Evolutionary conservation across 139 green algal species (phyloP), one percentile per base, ranked within the genome.

Genomic region (Pseudopediastrum boryanum): DNA sequence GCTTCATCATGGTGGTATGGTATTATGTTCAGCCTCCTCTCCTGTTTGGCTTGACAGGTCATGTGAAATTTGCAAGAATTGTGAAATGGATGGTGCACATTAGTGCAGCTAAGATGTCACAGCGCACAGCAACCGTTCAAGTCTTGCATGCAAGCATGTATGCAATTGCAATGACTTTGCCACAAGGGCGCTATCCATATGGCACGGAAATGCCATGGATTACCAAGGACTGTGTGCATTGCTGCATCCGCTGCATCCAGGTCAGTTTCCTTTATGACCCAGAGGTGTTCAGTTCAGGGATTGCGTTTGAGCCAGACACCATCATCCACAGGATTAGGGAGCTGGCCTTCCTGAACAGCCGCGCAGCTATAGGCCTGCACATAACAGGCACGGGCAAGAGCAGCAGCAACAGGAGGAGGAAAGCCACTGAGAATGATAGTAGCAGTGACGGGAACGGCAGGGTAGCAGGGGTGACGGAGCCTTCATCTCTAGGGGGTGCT

Each of bases 311-410:
- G 66, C 82, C 87, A 0, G 88, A 95, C 52, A 95, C 88, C 36
- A 93, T 99, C 51, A 80, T 78, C 13, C 79, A 85, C 0, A 90
- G 96, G 23, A 85, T 99, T 64, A 86, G 93, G 4, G 96, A 99
- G 87, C 86, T 99, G 23, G 96, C 96, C 5, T 99, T 98, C 87
- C 88, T 99, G 5, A 98, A 99, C 89, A 80, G 62, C 69, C 51
- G 44, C 12, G 95, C 89, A 42, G 93, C 85, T 27, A 91, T 96
- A 25, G 71, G 78, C 29, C 92, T 91, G 58, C 59, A 75, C 6
- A 75, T 86, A 48, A 59, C 33, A 13, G 39, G 36, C 46, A 59
- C n/a, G n/a, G n/a, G n/a, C n/a, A n/a, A n/a, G n/a, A n/a, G n/a
- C n/a, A n/a, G n/a, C n/a, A n/a, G n/a, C n/a, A n/a, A n/a, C n/a